phyloP scores from a whole-genome alignment of 495 filamentous ascomycete genomes.

The Sordaria brevicollis region DNA sequence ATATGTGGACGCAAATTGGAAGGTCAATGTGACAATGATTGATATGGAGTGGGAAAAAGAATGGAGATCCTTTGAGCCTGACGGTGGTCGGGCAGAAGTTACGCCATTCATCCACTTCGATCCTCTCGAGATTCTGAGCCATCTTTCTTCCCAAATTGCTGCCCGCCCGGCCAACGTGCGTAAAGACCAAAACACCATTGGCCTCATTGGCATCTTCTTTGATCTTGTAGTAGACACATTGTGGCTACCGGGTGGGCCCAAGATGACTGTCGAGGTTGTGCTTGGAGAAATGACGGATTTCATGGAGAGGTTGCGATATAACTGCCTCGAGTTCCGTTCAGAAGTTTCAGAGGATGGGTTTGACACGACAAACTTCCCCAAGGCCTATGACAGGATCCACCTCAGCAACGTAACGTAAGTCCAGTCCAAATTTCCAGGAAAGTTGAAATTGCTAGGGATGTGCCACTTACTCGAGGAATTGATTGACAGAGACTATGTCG shows the following conservation, averaged over 20 bases:
- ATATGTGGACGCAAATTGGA: conserved; percentile 22
- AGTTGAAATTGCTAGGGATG: no score
- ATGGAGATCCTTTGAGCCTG: background rate
- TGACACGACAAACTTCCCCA: conserved; percentile 16
- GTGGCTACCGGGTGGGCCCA: conserved; percentile 6
- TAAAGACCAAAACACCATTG: background rate
- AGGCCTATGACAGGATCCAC: conserved; percentile 25
- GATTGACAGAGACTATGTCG: conserved; percentile 24
- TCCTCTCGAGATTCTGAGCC: background rate
- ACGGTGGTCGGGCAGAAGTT: background rate
- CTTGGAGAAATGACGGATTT: conserved; percentile 19
- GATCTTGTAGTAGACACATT: conserved; percentile 7
- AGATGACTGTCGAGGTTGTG: conserved; percentile 11
- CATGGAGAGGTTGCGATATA: conserved; percentile 21
- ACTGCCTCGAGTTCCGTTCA: conserved; percentile 12
- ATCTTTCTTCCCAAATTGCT: background rate
- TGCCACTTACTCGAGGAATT: background rate
- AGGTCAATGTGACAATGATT: conserved; percentile 22
- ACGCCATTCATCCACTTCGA: background rate
- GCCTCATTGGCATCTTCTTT: conserved; percentile 8
- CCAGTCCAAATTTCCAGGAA: background rate
- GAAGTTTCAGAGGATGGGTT: background rate
- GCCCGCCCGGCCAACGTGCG: background rate
- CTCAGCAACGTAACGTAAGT: conserved; percentile 31
- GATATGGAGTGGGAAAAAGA: conserved; percentile 8